phyloP scores from a whole-genome alignment of 192 early-diverging fungal genomes.

The Coemansia sp. region DNA sequence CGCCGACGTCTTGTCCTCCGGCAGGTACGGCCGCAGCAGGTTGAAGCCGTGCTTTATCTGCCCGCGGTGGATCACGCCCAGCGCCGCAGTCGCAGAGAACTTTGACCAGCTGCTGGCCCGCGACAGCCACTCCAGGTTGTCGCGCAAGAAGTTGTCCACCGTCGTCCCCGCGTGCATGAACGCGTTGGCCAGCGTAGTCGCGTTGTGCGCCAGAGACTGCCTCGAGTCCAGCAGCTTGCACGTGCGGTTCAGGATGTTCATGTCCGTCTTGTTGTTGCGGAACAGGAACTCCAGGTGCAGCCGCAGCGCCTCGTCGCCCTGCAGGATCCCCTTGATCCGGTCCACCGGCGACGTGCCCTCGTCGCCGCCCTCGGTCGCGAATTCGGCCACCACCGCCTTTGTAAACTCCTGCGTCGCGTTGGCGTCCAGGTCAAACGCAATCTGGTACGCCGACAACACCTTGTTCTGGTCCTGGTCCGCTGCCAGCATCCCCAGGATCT shows the following conservation, averaged over 20 bases:
- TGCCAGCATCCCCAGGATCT: slow-evolving; percentile 66
- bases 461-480: slow-evolving; percentile 58
- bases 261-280: slow-evolving; percentile 93
- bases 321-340: slow-evolving; percentile 75
- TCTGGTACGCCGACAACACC: slow-evolving; percentile 86
- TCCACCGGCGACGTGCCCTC: slow-evolving; percentile 27
- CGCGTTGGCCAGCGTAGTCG: slow-evolving; percentile 93
- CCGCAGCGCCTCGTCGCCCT: slow-evolving; percentile 84
- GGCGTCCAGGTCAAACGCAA: slow-evolving; percentile 95
- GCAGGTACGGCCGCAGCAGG: slow-evolving; percentile 89
- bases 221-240: slow-evolving; percentile 84
- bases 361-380: slow-evolving; percentile 17
- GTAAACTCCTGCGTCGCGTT: slow-evolving; percentile 97
- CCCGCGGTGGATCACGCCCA: slow-evolving; percentile 99
- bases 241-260: slow-evolving; percentile 91
- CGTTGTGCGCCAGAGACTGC: slow-evolving; percentile 89
- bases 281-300: slow-evolving; percentile 93
- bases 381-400: slow-evolving; percentile 61
- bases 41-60: slow-evolving; percentile 78
- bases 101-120: slow-evolving; percentile 98
- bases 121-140: slow-evolving; percentile 96
- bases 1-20: slow-evolving; percentile 78
- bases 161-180: slow-evolving; percentile 99
- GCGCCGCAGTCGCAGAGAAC: slow-evolving; percentile 94
- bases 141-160: slow-evolving; percentile 93